Conservation (phyloP, 2,329 filamentous ascomycete species). For the Aspergillaceae sp. region DNA sequence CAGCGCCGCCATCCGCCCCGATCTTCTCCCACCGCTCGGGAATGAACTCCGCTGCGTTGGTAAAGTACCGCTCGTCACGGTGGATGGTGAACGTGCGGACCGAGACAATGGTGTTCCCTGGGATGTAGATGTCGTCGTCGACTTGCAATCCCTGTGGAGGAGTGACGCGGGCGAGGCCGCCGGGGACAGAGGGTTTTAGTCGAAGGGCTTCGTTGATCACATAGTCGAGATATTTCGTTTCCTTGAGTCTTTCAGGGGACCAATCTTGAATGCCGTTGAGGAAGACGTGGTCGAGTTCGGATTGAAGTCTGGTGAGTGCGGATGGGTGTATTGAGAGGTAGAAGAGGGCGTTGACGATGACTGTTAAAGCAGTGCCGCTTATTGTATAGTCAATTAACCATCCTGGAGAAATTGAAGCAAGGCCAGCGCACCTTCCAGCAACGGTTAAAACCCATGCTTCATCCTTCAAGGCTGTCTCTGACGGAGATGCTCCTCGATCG, state of each 20-base stretch:
- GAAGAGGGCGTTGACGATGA: constrained; percentile 14
- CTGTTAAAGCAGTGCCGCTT: too few species aligned
- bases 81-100: constrained; percentile 18
- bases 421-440: constrained; percentile 23
- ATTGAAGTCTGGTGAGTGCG: constrained; percentile 22
- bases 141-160: constrained; percentile 18
- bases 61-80: constrained; percentile 14
- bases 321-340: constrained; percentile 25
- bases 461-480: constrained; percentile 6
- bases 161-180: constrained; percentile 26
- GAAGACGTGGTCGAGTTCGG: constrained; percentile 21
- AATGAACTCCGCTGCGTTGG: constrained; percentile 16
- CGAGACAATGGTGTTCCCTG: constrained; percentile 20
- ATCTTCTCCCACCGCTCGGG: constrained; percentile 24
- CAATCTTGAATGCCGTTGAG: constrained; percentile 16
- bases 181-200: constrained; percentile 26
- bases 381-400: too few species aligned
- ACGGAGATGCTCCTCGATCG: constrained; percentile 7
- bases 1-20: constrained; percentile 11
- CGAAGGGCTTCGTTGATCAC: constrained; percentile 16
- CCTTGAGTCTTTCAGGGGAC: constrained; percentile 1
- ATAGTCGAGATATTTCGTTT: not conserved
- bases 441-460: constrained; percentile 10
- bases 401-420: constrained; percentile 14
- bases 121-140: constrained; percentile 27